Evolutionary conservation across 2,329 filamentous ascomycete species (phyloP).

Genomic region (Parastagonospora nodorum): DNA sequence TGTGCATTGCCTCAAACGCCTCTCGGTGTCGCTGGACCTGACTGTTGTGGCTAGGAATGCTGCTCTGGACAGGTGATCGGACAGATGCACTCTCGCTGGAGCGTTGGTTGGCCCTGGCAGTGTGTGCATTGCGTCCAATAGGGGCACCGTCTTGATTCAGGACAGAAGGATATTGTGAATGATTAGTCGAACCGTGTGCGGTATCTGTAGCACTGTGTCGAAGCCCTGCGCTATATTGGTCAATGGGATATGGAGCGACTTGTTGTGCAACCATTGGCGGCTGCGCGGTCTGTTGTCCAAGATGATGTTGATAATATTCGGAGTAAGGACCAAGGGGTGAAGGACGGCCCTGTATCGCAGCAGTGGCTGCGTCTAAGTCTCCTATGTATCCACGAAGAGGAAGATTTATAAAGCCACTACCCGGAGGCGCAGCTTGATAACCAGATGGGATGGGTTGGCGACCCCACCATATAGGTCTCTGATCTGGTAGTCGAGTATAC

Average conservation of each 20-base stretch:
- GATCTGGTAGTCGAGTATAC: too few species aligned
- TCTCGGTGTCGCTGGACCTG: conserved; percentile 21
- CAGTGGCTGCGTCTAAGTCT: conserved; percentile 21
- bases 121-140: conserved; percentile 4
- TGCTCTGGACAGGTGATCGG: not conserved
- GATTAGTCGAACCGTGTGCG: not conserved
- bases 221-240: not conserved
- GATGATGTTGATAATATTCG: conserved; percentile 15
- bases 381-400: not conserved
- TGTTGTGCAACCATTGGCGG: not conserved
- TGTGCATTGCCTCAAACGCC: conserved; percentile 20
- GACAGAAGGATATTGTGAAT: not conserved
- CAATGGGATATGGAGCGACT: not conserved
- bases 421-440: too few species aligned
- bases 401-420: too few species aligned
- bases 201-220: not conserved
- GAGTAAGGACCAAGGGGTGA: conserved; percentile 35
- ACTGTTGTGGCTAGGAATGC: conserved; percentile 1
- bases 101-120: conserved; percentile 14
- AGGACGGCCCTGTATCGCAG: conserved; percentile 22
- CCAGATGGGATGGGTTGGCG: too few species aligned
- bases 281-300: conserved; percentile 7
- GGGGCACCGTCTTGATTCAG: not conserved
- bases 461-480: too few species aligned
- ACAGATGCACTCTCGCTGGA: conserved; percentile 31